phyloP scores from a whole-genome alignment of 2,329 filamentous ascomycete genomes.

The Dactylellina leptospora region DNA sequence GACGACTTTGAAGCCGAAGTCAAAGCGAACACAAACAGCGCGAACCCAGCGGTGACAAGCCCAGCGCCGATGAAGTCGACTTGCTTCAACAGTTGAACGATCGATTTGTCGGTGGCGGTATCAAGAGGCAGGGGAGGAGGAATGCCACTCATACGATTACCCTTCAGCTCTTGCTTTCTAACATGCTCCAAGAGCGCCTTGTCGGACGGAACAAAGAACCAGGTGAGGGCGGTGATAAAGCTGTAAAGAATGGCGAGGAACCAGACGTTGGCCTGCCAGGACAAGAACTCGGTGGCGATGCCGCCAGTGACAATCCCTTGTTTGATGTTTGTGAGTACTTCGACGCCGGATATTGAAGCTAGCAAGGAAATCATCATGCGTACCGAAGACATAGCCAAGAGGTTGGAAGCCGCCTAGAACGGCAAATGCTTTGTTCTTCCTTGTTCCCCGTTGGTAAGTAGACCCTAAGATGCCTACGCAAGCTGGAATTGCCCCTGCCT shows the following conservation, averaged over 20 bases:
- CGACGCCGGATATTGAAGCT: background rate
- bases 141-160: slow-evolving; percentile 43
- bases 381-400: slow-evolving; percentile 50
- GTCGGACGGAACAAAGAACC: slow-evolving; percentile 52
- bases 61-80: slow-evolving; percentile 46
- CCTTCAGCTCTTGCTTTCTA: slow-evolving; percentile 25
- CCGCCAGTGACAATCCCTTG: slow-evolving; percentile 47
- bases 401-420: slow-evolving; percentile 49
- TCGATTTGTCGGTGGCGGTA: slow-evolving; percentile 4
- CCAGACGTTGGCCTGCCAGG: slow-evolving; percentile 51
- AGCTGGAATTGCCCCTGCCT: slow-evolving; percentile 47
- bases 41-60: slow-evolving; percentile 46
- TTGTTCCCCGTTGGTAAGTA: slow-evolving; percentile 43
- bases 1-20: slow-evolving; percentile 36
- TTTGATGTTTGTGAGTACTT: background rate
- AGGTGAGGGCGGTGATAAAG: slow-evolving; percentile 25
- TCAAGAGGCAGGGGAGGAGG: background rate
- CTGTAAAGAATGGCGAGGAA: slow-evolving; percentile 46
- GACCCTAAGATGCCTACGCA: slow-evolving; percentile 47
- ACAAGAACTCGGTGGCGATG: slow-evolving; percentile 42
- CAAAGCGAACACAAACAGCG: slow-evolving; percentile 40
- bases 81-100: slow-evolving; percentile 35
- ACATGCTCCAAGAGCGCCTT: slow-evolving; percentile 33
- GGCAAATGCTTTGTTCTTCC: slow-evolving; percentile 50
- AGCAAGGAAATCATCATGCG: too few relatives aligned